Conservation (phyloP, 2,329 filamentous ascomycete genomes). For the Periconia sp. region DNA sequence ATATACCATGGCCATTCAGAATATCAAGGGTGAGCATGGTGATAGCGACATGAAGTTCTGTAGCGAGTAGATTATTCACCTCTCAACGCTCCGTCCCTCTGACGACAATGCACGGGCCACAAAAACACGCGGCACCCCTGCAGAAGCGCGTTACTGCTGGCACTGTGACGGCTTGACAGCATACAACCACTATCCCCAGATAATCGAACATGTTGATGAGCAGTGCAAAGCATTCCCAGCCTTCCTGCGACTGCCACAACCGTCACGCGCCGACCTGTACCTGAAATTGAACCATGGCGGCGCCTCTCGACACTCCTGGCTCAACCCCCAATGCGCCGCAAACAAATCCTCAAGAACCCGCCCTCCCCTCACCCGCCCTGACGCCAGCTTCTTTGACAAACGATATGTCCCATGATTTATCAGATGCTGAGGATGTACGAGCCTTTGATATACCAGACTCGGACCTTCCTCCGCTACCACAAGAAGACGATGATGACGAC, state of each 20-base stretch:
- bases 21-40: too few relatives aligned
- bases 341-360: conserved; percentile 16
- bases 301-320: conserved; percentile 18
- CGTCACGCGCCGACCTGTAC: conserved; percentile 18
- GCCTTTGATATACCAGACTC: conserved; percentile 38
- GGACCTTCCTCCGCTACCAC: conserved; percentile 44
- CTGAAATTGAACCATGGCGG: conserved; percentile 17
- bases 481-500: conserved; percentile 44
- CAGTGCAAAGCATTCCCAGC: conserved; percentile 6
- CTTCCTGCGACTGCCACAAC: conserved; percentile 20
- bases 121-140: conserved; percentile 13
- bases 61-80: background rate
- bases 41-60: background rate
- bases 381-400: conserved; percentile 11
- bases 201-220: conserved; percentile 27
- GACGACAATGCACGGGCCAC: conserved; percentile 15
- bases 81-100: background rate
- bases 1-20: too few relatives aligned
- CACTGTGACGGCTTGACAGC: background rate
- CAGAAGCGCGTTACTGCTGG: conserved; percentile 2
- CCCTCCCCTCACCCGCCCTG: conserved; percentile 17
- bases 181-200: conserved; percentile 6
- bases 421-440: conserved; percentile 35
- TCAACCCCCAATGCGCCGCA: conserved; percentile 27
- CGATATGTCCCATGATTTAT: conserved; percentile 29